Evolutionary conservation across 768 basidiomycete genomes (phyloP), one percentile per base, ranked within the genome.

Genomic region (Amanita brunnescens): DNA sequence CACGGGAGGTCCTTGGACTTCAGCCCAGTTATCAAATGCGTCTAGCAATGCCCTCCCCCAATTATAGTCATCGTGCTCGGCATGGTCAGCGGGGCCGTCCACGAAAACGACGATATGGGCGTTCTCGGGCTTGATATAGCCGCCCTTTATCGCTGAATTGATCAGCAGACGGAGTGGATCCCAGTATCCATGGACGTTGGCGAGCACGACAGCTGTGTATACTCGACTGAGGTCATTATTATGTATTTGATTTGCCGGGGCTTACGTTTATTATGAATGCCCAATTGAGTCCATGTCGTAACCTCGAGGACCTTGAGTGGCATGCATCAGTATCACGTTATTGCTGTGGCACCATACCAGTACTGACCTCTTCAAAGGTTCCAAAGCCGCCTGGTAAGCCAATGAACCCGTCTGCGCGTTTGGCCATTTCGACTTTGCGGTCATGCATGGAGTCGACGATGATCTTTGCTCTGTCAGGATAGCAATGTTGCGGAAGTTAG

Each of bases 381-480:
- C 95, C 95, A 61, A 82, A 96, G 0, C 95, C 95, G 16, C 95
- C 95, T 1, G 95, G 94, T 16, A 99, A 70, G 9, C 83, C 90
- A 42, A 97, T 70, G 59, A 99, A 99, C 0, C 83, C 93, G 14
- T 77, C 75, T 0, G 79, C 80, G 7, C 86, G 72, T 56, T 78
- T 78, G 0, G 94, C 92, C 93, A 98, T 96, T 63, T 87, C 82
- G 7, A 87, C 74, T 62, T 97, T 97, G 12, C 94, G 81, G 59
- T 93, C 83, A 55, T 90, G 88, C 87, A 91, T 92, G 0, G 85
- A 85, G 53, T 79, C 70, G 2, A 91, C 88, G 6, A 91, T 64
- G 48, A 91, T 71, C 80, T 86, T 40, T 10, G 46, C 21, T n/a
- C 3, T 7, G 26, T 18, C 49, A 44, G 21, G 20, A 16, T 6